Conservation (phyloP, 2,329 filamentous ascomycete genomes). For the Talaromyces pinophilus region DNA sequence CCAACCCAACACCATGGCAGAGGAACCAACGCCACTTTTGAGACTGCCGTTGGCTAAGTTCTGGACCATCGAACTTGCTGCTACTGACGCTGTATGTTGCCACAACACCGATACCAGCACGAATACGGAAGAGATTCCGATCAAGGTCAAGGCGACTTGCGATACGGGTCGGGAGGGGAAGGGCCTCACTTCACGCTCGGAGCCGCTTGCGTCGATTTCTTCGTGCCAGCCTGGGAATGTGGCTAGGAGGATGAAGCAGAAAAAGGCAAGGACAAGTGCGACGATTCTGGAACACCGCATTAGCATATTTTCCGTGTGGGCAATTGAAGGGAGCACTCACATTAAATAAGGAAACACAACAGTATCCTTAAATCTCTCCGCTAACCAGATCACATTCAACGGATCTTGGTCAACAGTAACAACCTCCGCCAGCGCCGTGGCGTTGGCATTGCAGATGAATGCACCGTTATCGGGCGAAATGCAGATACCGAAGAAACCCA, state of each 20-base stretch:
- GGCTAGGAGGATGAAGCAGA: constrained; percentile 90
- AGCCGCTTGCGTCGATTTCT: constrained; percentile 76
- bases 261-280: constrained; percentile 93
- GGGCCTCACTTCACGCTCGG: constrained; percentile 86
- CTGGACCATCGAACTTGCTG: constrained; percentile 88
- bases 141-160: constrained; percentile 88
- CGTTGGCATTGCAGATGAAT: constrained; percentile 97
- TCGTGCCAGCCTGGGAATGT: constrained; percentile 99
- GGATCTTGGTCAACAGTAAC: constrained; percentile 90
- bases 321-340: constrained; percentile 54
- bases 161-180: constrained; percentile 91
- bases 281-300: constrained; percentile 68
- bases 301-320: constrained; percentile 11
- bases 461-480: constrained; percentile 86
- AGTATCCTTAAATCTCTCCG: constrained; percentile 95
- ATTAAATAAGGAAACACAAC: constrained; percentile 97
- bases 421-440: constrained; percentile 86
- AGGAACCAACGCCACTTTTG: constrained; percentile 82
- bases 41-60: constrained; percentile 90
- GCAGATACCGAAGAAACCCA: constrained; percentile 98
- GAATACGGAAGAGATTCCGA: constrained; percentile 71
- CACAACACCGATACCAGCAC: constrained; percentile 63
- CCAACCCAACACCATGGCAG: constrained; percentile 96
- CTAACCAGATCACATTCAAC: constrained; percentile 95
- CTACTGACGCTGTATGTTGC: constrained; percentile 89